These are phyloP conservation scores for sunflower (Helianthus annuus) DNA, from an alignment of 129 eudicot genomes.

Conservation along the genomic window HanXRQr2.0-SUNRISE NC_035445.2:118120145-118120644, in stretches of 20 bases:
- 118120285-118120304: conserved; percentile 75
- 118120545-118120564: too few relatives aligned
- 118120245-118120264: conserved; percentile 68
- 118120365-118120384: conserved; percentile 78
- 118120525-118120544: too few relatives aligned
- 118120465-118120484: too few relatives aligned
- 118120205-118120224: conserved; percentile 54
- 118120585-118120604: too few relatives aligned
- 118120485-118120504: too few relatives aligned
- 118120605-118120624: too few relatives aligned
- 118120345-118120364: conserved; percentile 74
- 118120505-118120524: too few relatives aligned
- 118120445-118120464: too few relatives aligned
- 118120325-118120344: conserved; percentile 74
- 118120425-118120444: background rate
- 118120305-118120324: conserved; percentile 64
- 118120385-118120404: conserved; percentile 43
- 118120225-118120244: conserved; percentile 67
- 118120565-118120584: too few relatives aligned
- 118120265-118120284: conserved; percentile 66
- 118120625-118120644: too few relatives aligned
- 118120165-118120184: background rate
- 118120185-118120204: background rate
- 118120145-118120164: background rate
- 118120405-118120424: background rate